phyloP scores from a whole-genome alignment of 1,284 basidiomycete genomes.

The Pyrrhoderma lamaoense region DNA sequence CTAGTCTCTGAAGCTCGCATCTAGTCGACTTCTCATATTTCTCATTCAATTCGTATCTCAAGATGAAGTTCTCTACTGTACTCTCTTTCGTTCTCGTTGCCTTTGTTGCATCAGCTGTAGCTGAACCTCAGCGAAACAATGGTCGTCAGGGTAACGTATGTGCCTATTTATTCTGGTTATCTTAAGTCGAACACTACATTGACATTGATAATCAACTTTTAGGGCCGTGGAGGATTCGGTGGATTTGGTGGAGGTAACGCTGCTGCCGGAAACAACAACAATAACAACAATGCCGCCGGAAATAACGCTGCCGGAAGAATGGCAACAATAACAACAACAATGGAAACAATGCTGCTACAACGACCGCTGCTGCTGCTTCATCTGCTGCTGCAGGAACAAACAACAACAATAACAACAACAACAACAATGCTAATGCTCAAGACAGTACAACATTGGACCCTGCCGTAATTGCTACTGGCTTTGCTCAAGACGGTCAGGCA shows the following conservation, averaged over 20 bases:
- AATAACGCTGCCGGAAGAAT: slow-evolving; percentile 6
- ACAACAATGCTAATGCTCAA: slow-evolving; percentile 6
- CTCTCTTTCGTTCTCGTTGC: slow-evolving; percentile 38
- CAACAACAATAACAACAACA: slow-evolving; percentile 22
- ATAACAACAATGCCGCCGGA: slow-evolving; percentile 7
- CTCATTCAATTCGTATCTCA: slow-evolving; percentile 19
- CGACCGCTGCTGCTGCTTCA: slow-evolving; percentile 18
- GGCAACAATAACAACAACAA: slow-evolving; percentile 17
- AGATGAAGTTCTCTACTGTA: slow-evolving; percentile 45
- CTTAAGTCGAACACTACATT: not conserved
- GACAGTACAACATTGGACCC: slow-evolving; percentile 43
- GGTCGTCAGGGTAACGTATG: slow-evolving; percentile 14
- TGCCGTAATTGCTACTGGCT: slow-evolving; percentile 41
- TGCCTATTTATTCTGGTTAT: not conserved
- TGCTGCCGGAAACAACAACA: slow-evolving; percentile 5
- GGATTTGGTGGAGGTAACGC: slow-evolving; percentile 20
- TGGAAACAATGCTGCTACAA: slow-evolving; percentile 14
- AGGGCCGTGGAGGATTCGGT: slow-evolving; percentile 21
- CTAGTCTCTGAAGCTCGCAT: slow-evolving; percentile 30
- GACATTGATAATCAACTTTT: not conserved
- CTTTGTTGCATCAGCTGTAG: slow-evolving; percentile 28
- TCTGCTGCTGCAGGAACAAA: slow-evolving; percentile 3
- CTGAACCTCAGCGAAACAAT: not conserved
- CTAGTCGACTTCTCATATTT: slow-evolving; percentile 22
- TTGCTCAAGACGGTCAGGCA: slow-evolving; percentile 42